Percentiles rank a stretch among this genome's conserved stretches.
These are phyloP conservation scores for Boeremia lycopersici DNA, from an alignment of 2,329 filamentous ascomycete species.

Conservation along the genomic window DNA sequence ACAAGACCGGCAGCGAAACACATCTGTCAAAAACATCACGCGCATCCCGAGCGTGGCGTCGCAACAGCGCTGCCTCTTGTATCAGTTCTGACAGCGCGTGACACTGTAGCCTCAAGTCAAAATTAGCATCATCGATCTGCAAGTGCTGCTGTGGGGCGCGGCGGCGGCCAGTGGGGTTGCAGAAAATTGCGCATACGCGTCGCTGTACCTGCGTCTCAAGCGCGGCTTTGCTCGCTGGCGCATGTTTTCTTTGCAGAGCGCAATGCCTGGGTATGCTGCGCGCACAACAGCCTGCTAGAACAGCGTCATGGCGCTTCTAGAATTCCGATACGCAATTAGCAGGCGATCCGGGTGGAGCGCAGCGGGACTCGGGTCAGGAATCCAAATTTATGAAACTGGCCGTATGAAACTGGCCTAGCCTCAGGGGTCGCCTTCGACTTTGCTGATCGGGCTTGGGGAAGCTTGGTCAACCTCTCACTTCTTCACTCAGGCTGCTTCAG, in stretches of 20 bases:
- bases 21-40: slow-evolving; percentile 9
- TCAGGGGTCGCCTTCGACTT: slow-evolving; percentile 30
- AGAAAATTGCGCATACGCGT: slow-evolving; percentile 19
- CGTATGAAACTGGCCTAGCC: slow-evolving; percentile 26
- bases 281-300: slow-evolving; percentile 9
- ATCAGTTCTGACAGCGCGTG: slow-evolving; percentile 5
- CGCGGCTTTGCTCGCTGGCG: slow-evolving; percentile 6
- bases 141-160: slow-evolving; percentile 9
- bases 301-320: slow-evolving; percentile 9
- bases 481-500: slow-evolving; percentile 42
- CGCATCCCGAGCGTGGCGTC: slow-evolving; percentile 8
- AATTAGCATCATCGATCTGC: slow-evolving; percentile 19
- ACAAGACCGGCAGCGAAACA: slow-evolving; percentile 8
- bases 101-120: slow-evolving; percentile 1
- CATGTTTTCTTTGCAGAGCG: background rate
- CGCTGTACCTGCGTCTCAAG: slow-evolving; percentile 20
- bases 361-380: slow-evolving; percentile 11
- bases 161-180: slow-evolving; percentile 14
- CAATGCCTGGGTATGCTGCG: background rate
- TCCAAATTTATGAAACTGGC: slow-evolving; percentile 28
- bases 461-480: slow-evolving; percentile 34
- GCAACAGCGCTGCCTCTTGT: slow-evolving; percentile 1
- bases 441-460: slow-evolving; percentile 32
- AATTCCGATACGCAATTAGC: slow-evolving; percentile 14
- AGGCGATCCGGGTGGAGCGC: slow-evolving; percentile 12